A percentile compares a stretch with the other conserved stretches of the same genome.
Evolutionary conservation across 2,329 filamentous ascomycete genomes (phyloP).

Genomic region (Aspergillus neoniger): DNA sequence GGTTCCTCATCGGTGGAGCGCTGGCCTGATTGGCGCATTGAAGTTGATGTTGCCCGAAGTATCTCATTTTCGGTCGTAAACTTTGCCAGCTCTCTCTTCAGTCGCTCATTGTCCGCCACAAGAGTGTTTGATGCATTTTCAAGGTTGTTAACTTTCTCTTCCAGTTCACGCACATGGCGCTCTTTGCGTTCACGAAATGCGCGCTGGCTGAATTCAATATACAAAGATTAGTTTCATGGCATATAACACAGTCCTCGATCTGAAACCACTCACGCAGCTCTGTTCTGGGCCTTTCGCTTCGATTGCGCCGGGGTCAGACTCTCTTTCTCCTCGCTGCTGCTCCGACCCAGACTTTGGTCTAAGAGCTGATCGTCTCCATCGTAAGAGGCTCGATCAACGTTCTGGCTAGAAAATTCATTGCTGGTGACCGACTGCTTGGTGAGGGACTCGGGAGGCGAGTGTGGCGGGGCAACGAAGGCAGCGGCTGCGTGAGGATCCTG

Average conservation of each 20-base stretch:
- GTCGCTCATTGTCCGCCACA: conserved; percentile 78
- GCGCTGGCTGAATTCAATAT: conserved; percentile 67
- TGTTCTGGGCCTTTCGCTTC: conserved; percentile 70
- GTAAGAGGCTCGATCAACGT: conserved; percentile 30
- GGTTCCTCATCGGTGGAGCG: conserved; percentile 41
- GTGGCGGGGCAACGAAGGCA: conserved; percentile 35
- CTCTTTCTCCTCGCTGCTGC: conserved; percentile 59
- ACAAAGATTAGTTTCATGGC: not conserved
- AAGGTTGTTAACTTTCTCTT: conserved; percentile 77
- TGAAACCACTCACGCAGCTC: conserved; percentile 63
- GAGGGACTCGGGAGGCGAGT: conserved; percentile 41
- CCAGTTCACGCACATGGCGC: conserved; percentile 87
- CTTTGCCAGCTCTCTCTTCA: conserved; percentile 81
- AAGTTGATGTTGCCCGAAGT: conserved; percentile 71
- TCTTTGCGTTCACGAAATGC: conserved; percentile 97
- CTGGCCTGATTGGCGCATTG: conserved; percentile 37
- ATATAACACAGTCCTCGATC: conserved; percentile 1
- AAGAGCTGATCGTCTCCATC: conserved; percentile 31
- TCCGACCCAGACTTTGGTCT: conserved; percentile 39
- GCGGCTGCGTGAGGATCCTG: conserved; percentile 28
- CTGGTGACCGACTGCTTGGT: conserved; percentile 36
- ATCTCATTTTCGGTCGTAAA: conserved; percentile 91
- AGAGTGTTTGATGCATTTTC: conserved; percentile 73
- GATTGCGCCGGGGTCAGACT: conserved; percentile 55
- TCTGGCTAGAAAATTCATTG: conserved; percentile 26